Percentiles rank a stretch among this genome's conserved stretches.
Conservation (phyloP, 179 eudicot species). For the Patellifolia procumbens region DNA sequence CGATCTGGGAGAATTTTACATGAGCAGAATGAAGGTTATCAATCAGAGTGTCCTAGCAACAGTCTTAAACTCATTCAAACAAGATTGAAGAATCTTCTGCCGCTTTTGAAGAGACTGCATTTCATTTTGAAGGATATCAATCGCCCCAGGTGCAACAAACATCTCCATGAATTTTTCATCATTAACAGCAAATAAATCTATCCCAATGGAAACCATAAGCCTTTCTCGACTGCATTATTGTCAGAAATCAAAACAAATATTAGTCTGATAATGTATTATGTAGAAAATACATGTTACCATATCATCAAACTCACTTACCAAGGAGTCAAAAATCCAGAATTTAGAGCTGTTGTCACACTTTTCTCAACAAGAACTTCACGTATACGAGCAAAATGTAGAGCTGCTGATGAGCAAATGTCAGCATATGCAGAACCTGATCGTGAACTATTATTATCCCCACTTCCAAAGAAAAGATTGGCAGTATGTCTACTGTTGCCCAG, state of each 20-base stretch:
- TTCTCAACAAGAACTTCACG: constrained; percentile 92
- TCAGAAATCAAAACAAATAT: background rate
- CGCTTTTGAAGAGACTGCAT: constrained; percentile 80
- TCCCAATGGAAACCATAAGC: constrained; percentile 77
- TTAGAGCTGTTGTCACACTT: constrained; percentile 82
- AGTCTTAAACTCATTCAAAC: constrained; percentile 84
- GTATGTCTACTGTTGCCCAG: constrained; percentile 49
- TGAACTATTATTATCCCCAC: constrained; percentile 46
- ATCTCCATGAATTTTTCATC: constrained; percentile 97
- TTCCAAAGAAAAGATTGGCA: constrained; percentile 50
- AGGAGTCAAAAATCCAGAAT: constrained; percentile 90
- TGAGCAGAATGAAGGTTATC: background rate
- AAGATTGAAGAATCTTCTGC: constrained; percentile 80
- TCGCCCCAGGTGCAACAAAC: constrained; percentile 96
- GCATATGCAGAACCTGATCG: constrained; percentile 77
- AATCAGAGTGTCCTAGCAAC: constrained; percentile 74
- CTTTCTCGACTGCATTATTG: constrained; percentile 68
- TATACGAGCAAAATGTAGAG: constrained; percentile 88
- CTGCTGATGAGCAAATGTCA: constrained; percentile 84
- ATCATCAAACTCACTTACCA: constrained; percentile 48
- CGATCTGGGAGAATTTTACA: background rate
- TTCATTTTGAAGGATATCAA: constrained; percentile 76
- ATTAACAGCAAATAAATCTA: constrained; percentile 85
- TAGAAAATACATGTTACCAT: background rate
- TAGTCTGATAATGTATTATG: background rate